These are phyloP conservation scores for Achlya hypogyna DNA, from an alignment of 352 stramenopile genomes.

Conservation along the genomic window DNA sequence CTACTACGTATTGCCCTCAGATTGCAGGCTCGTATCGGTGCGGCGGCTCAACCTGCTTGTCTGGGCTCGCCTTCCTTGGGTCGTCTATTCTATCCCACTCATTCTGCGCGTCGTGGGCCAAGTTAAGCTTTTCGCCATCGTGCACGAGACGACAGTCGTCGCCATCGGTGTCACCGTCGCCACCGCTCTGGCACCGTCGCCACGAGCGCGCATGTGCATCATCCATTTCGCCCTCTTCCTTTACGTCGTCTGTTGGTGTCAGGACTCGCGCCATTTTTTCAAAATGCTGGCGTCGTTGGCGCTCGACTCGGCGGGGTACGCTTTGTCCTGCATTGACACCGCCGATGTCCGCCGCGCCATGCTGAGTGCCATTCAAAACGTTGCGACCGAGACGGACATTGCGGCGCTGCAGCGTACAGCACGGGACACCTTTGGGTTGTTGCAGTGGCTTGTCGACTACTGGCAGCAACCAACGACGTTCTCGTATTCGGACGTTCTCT, in stretches of 20 bases:
- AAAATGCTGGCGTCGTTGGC: background rate
- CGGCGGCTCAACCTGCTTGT: background rate
- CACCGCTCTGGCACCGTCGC: background rate
- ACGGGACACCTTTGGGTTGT: conserved; percentile 29
- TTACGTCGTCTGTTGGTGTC: background rate
- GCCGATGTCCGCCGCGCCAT: background rate
- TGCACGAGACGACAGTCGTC: background rate
- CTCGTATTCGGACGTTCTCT: conserved; percentile 50
- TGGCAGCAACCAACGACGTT: conserved; percentile 75
- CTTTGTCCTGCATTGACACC: background rate
- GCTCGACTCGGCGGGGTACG: background rate
- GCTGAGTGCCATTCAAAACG: background rate
- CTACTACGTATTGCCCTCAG: background rate
- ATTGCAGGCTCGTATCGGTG: background rate
- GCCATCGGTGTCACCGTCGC: background rate
- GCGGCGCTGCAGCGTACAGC: background rate
- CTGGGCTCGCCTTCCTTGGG: background rate
- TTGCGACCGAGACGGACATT: background rate
- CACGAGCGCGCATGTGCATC: background rate
- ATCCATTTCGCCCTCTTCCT: background rate
- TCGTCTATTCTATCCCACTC: background rate
- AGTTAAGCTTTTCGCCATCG: background rate
- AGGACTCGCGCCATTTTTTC: background rate
- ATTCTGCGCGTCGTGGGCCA: background rate
- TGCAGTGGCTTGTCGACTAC: conserved; percentile 66